A percentile compares a stretch with the other conserved stretches of the same genome.
phyloP scores from a whole-genome alignment of 1,139 yeast species.

The Taiozyma sp. region DNA sequence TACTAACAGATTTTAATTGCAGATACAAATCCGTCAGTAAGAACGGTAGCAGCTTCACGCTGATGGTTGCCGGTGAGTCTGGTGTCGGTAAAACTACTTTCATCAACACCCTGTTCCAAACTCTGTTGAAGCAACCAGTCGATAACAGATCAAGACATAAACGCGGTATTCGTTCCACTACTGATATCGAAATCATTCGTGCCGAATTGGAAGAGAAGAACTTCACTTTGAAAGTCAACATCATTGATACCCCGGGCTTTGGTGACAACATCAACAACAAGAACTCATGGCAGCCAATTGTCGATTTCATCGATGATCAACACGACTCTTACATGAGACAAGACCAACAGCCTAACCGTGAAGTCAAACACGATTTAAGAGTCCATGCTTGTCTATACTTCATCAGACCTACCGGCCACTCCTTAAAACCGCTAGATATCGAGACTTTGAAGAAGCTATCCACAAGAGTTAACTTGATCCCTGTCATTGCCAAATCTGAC shows the following conservation, averaged over 20 bases:
- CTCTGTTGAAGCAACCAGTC: slow-evolving; percentile 45
- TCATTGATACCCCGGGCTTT: slow-evolving; percentile 96
- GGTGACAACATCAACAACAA: slow-evolving; percentile 94
- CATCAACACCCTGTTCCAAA: slow-evolving; percentile 85
- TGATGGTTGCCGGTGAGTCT: slow-evolving; percentile 95
- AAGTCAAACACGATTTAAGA: slow-evolving; percentile 69
- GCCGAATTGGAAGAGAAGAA: slow-evolving; percentile 93
- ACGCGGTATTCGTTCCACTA: slow-evolving; percentile 78
- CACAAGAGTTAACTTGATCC: slow-evolving; percentile 88
- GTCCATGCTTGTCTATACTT: slow-evolving; percentile 96
- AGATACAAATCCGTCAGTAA: slow-evolving; percentile 87
- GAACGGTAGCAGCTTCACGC: slow-evolving; percentile 83
- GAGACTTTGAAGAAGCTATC: slow-evolving; percentile 88
- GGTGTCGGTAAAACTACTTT: slow-evolving; percentile 95
- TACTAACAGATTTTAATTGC: background rate
- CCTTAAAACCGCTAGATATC: slow-evolving; percentile 89
- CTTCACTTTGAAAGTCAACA: slow-evolving; percentile 78
- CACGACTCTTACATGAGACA: slow-evolving; percentile 94
- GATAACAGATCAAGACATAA: slow-evolving; percentile 68
- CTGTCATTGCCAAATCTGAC: slow-evolving; percentile 93
- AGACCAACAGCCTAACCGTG: slow-evolving; percentile 89
- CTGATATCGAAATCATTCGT: slow-evolving; percentile 84
- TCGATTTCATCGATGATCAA: slow-evolving; percentile 95
- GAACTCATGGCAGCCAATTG: slow-evolving; percentile 90
- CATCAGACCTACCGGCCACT: slow-evolving; percentile 94